A percentile compares a stretch with the other conserved stretches of the same genome.
Conservation (phyloP, 2,329 filamentous ascomycete species). For the Alternaria infectoria region DNA sequence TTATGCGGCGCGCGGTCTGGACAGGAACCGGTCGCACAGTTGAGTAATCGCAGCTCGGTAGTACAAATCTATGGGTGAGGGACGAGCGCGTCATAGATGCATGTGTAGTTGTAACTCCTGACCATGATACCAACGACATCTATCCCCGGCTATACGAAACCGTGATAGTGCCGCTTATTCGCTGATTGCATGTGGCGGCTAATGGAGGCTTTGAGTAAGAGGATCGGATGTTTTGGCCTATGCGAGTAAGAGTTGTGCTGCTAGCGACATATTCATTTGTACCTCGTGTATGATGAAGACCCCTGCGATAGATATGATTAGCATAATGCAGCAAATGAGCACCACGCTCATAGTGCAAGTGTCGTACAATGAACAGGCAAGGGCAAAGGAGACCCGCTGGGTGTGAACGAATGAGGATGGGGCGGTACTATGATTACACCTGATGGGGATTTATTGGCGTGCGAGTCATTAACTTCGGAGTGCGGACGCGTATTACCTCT, state of each 20-base stretch:
- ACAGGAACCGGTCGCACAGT: not conserved
- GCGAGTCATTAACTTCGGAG: constrained; percentile 34
- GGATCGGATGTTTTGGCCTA: constrained; percentile 32
- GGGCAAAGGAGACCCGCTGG: constrained; percentile 25
- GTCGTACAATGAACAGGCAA: constrained; percentile 37
- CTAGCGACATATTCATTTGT: constrained; percentile 21
- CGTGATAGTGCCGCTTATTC: constrained; percentile 21
- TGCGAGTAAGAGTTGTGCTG: constrained; percentile 20
- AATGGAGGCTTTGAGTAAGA: constrained; percentile 15
- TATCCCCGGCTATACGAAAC: constrained; percentile 13
- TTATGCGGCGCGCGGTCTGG: not conserved
- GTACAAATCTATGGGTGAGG: constrained; percentile 6
- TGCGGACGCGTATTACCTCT: constrained; percentile 31
- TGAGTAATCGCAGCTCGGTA: not conserved
- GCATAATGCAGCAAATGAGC: constrained; percentile 32
- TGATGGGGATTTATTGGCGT: constrained; percentile 27
- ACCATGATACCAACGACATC: constrained; percentile 1
- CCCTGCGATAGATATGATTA: constrained; percentile 18
- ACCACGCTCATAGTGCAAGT: constrained; percentile 19
- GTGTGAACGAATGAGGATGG: constrained; percentile 30
- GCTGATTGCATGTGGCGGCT: constrained; percentile 23
- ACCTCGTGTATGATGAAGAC: constrained; percentile 5
- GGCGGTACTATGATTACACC: constrained; percentile 36
- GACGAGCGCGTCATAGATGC: constrained; percentile 34
- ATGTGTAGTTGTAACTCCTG: constrained; percentile 16